A percentile compares a stretch with the other conserved stretches of the same genome.
phyloP scores from a whole-genome alignment of 2,329 filamentous ascomycete species.

The Phialophora tarda region DNA sequence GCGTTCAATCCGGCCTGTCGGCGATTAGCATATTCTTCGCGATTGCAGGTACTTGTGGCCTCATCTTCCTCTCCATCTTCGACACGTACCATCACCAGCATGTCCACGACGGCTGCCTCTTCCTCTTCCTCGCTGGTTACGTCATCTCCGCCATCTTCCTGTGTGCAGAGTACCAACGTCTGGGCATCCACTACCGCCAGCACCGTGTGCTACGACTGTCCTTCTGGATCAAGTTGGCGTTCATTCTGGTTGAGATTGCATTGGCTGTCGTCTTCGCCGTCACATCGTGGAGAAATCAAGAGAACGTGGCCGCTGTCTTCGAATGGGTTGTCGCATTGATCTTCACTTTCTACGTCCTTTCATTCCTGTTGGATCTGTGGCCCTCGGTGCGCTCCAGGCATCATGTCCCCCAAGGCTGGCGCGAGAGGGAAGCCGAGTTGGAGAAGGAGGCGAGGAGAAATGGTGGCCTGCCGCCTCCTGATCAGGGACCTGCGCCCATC shows the following conservation, averaged over 20 bases:
- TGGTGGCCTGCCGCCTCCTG: background rate
- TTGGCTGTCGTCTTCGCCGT: slow-evolving; percentile 71
- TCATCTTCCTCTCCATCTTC: slow-evolving; percentile 85
- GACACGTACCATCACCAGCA: slow-evolving; percentile 73
- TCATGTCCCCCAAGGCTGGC: slow-evolving; percentile 49
- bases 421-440: slow-evolving; percentile 13
- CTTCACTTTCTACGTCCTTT: slow-evolving; percentile 69
- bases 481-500: slow-evolving; percentile 23
- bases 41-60: slow-evolving; percentile 74
- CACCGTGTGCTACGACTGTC: slow-evolving; percentile 74
- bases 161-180: slow-evolving; percentile 83
- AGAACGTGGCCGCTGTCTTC: slow-evolving; percentile 74
- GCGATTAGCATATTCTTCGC: slow-evolving; percentile 59
- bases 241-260: slow-evolving; percentile 78
- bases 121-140: slow-evolving; percentile 85
- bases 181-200: slow-evolving; percentile 76
- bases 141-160: slow-evolving; percentile 84
- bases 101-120: slow-evolving; percentile 77
- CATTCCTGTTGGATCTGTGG: slow-evolving; percentile 84
- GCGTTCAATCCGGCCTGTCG: slow-evolving; percentile 35
- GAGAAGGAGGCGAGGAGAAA: slow-evolving; percentile 25
- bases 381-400: slow-evolving; percentile 72
- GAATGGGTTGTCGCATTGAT: slow-evolving; percentile 65
- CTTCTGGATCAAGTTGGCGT: slow-evolving; percentile 85
- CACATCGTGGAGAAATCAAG: slow-evolving; percentile 49